Percentiles rank a stretch among this genome's conserved stretches.
These are phyloP conservation scores for Apiotrichum gamsii DNA, from an alignment of 1,284 basidiomycete genomes.

Conservation along the genomic window DNA sequence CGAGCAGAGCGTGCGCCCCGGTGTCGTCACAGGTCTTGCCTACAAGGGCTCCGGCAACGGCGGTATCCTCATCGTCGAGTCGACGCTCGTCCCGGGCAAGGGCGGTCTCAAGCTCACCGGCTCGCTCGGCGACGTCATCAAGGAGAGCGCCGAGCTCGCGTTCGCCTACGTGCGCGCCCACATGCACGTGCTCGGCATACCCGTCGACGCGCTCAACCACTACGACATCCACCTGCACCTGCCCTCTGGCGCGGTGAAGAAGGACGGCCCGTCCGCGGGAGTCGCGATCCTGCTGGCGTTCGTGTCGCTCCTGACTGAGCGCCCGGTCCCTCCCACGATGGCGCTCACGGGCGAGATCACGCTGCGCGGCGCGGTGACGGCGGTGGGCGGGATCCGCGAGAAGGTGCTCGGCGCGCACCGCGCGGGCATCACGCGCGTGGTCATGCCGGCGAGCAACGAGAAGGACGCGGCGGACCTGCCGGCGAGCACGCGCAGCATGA, in stretches of 20 bases:
- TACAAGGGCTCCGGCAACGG: constrained; percentile 68
- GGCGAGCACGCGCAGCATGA: constrained; percentile 78
- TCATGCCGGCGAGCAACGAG: constrained; percentile 74
- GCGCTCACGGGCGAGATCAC: constrained; percentile 94
- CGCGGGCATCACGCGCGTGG: constrained; percentile 74
- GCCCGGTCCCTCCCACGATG: constrained; percentile 69
- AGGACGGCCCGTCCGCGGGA: constrained; percentile 92
- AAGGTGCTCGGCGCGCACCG: constrained; percentile 89
- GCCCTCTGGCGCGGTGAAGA: constrained; percentile 90
- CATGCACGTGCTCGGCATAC: constrained; percentile 65
- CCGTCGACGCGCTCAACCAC: constrained; percentile 43
- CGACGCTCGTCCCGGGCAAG: constrained; percentile 33
- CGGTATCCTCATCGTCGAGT: constrained; percentile 59
- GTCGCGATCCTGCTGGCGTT: constrained; percentile 84
- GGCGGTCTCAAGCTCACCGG: constrained; percentile 57
- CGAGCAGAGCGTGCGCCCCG: constrained; percentile 27
- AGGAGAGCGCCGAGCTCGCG: constrained; percentile 90
- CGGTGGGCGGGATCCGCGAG: constrained; percentile 88
- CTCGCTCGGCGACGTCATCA: constrained; percentile 94
- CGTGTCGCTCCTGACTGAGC: constrained; percentile 76
- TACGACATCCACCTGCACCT: constrained; percentile 79
- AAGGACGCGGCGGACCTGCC: constrained; percentile 89
- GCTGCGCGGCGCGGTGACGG: constrained; percentile 79
- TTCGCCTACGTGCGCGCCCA: constrained; percentile 86
- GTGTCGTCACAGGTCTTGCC: constrained; percentile 40